Percentiles rank a stretch among this genome's conserved stretches.
Conservation (phyloP, 768 basidiomycete genomes). For the Leccinum subtestaceum region DNA sequence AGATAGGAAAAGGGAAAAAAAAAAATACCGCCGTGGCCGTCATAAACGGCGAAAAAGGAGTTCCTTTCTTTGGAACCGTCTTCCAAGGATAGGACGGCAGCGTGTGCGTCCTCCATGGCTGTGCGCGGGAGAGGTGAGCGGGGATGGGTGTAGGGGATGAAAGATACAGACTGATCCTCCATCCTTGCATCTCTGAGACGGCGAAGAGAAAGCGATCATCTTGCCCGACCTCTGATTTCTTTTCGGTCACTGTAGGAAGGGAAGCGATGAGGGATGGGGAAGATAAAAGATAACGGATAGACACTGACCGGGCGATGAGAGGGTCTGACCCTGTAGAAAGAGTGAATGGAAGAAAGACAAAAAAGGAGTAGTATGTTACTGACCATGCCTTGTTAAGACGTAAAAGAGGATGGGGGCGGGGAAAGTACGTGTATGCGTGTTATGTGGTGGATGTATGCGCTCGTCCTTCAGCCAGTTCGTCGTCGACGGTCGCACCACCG, state of each 20-base stretch:
- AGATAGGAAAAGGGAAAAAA: background rate
- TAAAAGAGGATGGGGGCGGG: conserved; percentile 18
- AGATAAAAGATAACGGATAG: background rate
- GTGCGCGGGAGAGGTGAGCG: conserved; percentile 1
- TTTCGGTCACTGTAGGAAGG: conserved; percentile 63
- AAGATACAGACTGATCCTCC: conserved; percentile 86
- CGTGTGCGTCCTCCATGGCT: conserved; percentile 99
- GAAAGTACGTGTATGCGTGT: conserved; percentile 3
- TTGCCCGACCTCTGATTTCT: conserved; percentile 70
- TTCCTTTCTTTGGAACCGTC: conserved; percentile 46
- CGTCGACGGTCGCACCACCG: conserved; percentile 4
- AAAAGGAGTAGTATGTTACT: conserved; percentile 9
- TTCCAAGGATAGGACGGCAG: conserved; percentile 68
- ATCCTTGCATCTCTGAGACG: conserved; percentile 97
- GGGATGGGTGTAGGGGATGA: background rate
- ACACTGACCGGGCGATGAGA: conserved; percentile 71
- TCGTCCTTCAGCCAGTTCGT: conserved; percentile 1
- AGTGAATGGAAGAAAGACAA: conserved; percentile 6
- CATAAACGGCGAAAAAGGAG: conserved; percentile 95
- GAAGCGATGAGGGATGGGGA: conserved; percentile 11
- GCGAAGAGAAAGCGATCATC: conserved; percentile 72
- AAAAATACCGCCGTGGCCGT: conserved; percentile 90
- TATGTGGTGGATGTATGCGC: conserved; percentile 10
- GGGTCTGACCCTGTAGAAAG: conserved; percentile 71
- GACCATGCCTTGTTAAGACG: conserved; percentile 32